Percentiles rank a stretch among this genome's conserved stretches.
Evolutionary conservation across 352 stramenopile genomes (phyloP).

Genomic region (Chrysophaeum taylorii): DNA sequence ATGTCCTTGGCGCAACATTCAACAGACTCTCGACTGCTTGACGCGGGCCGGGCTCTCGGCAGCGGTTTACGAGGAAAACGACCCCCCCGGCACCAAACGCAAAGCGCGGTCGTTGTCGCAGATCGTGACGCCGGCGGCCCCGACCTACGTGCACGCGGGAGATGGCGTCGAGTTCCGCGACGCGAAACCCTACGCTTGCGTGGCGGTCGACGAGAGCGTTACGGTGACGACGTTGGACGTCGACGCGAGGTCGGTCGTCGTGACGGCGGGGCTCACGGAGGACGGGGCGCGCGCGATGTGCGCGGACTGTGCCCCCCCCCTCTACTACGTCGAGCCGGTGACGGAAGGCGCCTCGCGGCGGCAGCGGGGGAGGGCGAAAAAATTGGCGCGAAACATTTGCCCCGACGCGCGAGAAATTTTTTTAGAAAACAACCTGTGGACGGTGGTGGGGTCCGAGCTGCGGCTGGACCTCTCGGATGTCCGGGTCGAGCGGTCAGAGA

Average conservation of each 20-base stretch:
- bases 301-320: no score
- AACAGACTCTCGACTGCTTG: constrained; percentile 55
- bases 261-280: constrained; percentile 30
- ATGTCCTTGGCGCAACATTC: constrained; percentile 56
- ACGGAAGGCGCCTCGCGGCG: constrained; percentile 3
- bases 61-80: constrained; percentile 62
- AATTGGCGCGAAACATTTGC: no score
- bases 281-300: constrained; percentile 26
- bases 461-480: no score
- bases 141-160: constrained; percentile 55
- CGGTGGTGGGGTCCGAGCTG: no score
- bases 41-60: constrained; percentile 52
- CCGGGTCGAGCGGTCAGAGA: no score
- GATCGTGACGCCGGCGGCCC: constrained; percentile 51
- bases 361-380: no score
- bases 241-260: constrained; percentile 26
- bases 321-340: not conserved
- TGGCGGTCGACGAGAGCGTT: not conserved
- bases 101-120: constrained; percentile 49
- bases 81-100: constrained; percentile 19
- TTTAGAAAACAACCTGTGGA: no score
- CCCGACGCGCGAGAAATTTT: no score
- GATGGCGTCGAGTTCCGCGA: constrained; percentile 29
- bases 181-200: not conserved
- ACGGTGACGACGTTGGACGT: constrained; percentile 20